phyloP scores from a whole-genome alignment of 2,329 filamentous ascomycete species.

The Penicillium psychrosexuale region DNA sequence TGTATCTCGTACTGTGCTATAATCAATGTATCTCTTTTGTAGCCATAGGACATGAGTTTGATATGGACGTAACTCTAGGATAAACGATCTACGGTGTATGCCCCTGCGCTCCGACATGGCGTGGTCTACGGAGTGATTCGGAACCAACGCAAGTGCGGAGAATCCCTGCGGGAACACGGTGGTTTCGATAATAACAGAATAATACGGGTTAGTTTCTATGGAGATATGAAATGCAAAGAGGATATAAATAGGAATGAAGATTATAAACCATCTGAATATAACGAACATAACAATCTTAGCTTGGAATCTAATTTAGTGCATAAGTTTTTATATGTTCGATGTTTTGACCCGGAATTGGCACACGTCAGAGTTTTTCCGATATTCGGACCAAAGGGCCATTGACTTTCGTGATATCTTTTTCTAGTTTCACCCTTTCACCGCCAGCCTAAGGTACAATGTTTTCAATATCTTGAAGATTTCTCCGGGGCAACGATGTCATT shows the following conservation, averaged over 20 bases:
- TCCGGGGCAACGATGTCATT: background rate
- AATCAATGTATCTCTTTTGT: conserved; percentile 46
- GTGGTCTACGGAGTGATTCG: conserved; percentile 24
- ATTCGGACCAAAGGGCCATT: conserved; percentile 11
- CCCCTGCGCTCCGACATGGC: conserved; percentile 2
- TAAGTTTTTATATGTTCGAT: background rate
- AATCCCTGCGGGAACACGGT: conserved; percentile 20
- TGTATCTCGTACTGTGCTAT: conserved; percentile 46
- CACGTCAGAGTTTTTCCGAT: conserved; percentile 28
- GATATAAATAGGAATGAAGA: background rate
- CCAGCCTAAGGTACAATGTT: background rate
- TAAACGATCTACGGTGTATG: background rate
- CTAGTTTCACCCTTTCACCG: background rate
- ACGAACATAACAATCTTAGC: background rate
- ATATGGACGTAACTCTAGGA: too few species aligned
- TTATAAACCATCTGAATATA: background rate
- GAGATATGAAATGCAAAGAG: background rate
- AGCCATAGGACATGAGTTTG: conserved; percentile 30
- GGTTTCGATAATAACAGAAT: background rate
- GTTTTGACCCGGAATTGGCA: background rate
- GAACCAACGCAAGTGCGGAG: conserved; percentile 27
- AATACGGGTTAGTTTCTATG: background rate
- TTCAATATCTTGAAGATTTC: background rate
- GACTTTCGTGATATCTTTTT: background rate
- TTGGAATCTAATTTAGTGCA: background rate